Evolutionary conservation across 352 stramenopile species (phyloP).

Genomic region (Pythium myriotylum): DNA sequence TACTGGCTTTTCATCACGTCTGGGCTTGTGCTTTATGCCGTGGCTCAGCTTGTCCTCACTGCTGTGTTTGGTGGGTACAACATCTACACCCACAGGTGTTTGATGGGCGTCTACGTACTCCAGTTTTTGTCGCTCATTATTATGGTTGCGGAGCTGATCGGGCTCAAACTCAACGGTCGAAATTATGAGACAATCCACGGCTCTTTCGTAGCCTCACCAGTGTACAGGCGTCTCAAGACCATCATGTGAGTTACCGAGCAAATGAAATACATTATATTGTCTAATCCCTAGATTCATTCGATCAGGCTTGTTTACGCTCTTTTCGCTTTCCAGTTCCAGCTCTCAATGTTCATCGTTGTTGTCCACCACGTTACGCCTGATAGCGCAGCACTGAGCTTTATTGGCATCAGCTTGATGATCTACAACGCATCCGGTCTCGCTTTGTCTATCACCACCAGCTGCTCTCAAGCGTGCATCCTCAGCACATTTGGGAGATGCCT

Average conservation of each 20-base stretch:
- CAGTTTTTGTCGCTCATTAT: slow-evolving; percentile 56
- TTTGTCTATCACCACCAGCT: slow-evolving; percentile 18
- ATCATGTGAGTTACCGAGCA: slow-evolving; percentile 65
- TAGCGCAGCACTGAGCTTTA: not conserved
- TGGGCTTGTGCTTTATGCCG: slow-evolving; percentile 33
- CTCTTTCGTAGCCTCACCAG: slow-evolving; percentile 57
- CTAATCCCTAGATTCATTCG: no score
- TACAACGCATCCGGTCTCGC: slow-evolving; percentile 9
- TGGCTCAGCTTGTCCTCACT: slow-evolving; percentile 34
- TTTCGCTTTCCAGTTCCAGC: slow-evolving; percentile 59
- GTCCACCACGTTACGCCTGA: slow-evolving; percentile 1
- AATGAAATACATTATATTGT: no score
- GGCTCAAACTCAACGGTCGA: slow-evolving; percentile 53
- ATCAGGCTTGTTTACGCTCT: slow-evolving; percentile 53
- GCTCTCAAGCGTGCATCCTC: slow-evolving; percentile 16
- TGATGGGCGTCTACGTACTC: slow-evolving; percentile 50
- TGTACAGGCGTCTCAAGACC: slow-evolving; percentile 67
- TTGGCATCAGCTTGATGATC: slow-evolving; percentile 13
- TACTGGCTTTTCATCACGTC: slow-evolving; percentile 38
- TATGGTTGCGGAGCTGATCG: slow-evolving; percentile 50
- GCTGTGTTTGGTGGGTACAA: slow-evolving; percentile 47
- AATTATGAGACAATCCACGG: slow-evolving; percentile 71
- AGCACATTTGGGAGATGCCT: not conserved
- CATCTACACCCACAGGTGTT: slow-evolving; percentile 44
- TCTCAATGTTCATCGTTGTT: slow-evolving; percentile 16